Conservation (phyloP, 352 stramenopile species). For the Globisporangium rhizosaccharum region DNA sequence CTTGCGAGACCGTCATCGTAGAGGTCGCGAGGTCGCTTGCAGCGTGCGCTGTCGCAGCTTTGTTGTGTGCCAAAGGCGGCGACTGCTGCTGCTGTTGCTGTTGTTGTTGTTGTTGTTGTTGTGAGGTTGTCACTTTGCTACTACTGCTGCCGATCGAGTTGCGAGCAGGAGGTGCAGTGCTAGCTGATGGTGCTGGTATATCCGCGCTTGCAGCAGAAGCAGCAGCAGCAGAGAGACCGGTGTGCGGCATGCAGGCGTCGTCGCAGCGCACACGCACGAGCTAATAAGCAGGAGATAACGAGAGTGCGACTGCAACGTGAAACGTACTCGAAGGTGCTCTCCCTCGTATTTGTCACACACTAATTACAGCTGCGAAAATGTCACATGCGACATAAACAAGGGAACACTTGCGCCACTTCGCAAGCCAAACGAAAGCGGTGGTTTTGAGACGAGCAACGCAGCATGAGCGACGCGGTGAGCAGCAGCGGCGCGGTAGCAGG, state of each 20-base stretch:
- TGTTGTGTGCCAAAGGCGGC: neutral
- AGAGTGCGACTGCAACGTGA: too few species aligned
- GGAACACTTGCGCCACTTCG: neutral
- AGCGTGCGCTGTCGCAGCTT: neutral
- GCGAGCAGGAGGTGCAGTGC: too few species aligned
- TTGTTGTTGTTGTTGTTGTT: neutral
- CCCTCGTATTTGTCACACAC: neutral
- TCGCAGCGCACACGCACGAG: too few species aligned
- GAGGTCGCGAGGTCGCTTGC: neutral
- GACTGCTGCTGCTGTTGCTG: neutral
- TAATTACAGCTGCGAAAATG: neutral
- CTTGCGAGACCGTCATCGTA: neutral
- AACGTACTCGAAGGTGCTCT: neutral
- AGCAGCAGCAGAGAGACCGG: neutral
- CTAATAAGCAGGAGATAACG: too few species aligned
- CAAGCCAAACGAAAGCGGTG: neutral
- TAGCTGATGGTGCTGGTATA: neutral
- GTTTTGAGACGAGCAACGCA: neutral
- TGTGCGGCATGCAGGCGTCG: neutral
- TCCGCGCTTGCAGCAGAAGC: neutral
- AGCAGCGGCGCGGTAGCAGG: neutral
- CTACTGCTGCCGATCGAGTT: neutral
- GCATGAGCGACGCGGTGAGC: neutral
- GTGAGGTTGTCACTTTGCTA: neutral
- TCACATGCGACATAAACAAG: neutral